Evolutionary conservation across 2,329 filamentous ascomycete genomes (phyloP).

Genomic region (Claviceps arundinis): DNA sequence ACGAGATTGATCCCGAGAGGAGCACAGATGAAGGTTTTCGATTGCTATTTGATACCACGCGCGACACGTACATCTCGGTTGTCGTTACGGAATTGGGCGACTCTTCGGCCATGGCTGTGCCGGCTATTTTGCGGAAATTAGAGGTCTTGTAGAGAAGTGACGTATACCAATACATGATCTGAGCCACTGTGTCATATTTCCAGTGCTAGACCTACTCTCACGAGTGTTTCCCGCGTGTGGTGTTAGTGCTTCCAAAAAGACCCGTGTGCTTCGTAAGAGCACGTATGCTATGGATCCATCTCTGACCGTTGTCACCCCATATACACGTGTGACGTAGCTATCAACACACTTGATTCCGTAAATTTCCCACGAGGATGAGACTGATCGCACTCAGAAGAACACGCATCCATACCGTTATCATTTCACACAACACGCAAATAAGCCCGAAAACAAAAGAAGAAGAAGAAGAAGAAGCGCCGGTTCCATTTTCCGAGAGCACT

Average conservation of each 20-base stretch:
- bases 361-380: no score
- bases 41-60: conserved; percentile 85
- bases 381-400: no score
- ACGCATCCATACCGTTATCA: not conserved
- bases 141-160: conserved; percentile 35
- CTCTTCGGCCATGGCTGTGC: conserved; percentile 74
- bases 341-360: no score
- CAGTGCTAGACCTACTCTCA: no score
- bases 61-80: conserved; percentile 72
- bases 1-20: conserved; percentile 73
- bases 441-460: not conserved
- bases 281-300: no score
- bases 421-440: not conserved
- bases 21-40: conserved; percentile 41
- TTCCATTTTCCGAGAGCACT: not conserved
- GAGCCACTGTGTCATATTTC: no score
- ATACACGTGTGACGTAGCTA: no score
- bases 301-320: no score
- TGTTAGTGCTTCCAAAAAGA: no score
- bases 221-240: no score
- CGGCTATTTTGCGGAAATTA: conserved; percentile 44
- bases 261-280: no score
- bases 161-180: not conserved
- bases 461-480: not conserved
- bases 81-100: conserved; percentile 86